Evolutionary conservation across 2,329 filamentous ascomycete genomes (phyloP).

Genomic region (Clathrospora elynae): DNA sequence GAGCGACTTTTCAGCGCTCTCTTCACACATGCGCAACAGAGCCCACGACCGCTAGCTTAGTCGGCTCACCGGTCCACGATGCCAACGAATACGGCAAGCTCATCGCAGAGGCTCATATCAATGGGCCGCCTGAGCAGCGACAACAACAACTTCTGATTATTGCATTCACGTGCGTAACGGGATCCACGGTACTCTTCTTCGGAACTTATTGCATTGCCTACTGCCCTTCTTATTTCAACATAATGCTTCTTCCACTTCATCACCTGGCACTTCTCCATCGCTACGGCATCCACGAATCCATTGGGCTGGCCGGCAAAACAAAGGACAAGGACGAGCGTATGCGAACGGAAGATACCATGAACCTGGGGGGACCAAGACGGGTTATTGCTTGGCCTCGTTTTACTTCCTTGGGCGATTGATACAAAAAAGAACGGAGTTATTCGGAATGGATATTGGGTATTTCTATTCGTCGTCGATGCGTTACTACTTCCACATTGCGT

Average conservation of each 20-base stretch:
- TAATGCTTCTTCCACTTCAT: conserved; percentile 24
- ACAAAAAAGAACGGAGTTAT: conserved; percentile 27
- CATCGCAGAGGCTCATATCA: no score
- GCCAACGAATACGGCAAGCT: no score
- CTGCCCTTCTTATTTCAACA: conserved; percentile 20
- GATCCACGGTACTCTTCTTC: conserved; percentile 27
- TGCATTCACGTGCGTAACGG: conserved; percentile 44
- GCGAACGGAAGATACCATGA: conserved; percentile 10
- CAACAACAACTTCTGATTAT: conserved; percentile 34
- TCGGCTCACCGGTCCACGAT: conserved; percentile 2
- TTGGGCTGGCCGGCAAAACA: conserved; percentile 35
- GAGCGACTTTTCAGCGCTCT: conserved; percentile 54
- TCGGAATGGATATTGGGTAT: conserved; percentile 17
- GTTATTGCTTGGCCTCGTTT: conserved; percentile 15
- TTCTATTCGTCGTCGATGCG: conserved; percentile 12
- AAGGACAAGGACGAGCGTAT: conserved; percentile 24
- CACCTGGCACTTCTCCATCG: conserved; percentile 18
- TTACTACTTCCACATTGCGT: conserved; percentile 22
- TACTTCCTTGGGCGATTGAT: conserved; percentile 15
- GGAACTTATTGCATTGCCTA: conserved; percentile 24
- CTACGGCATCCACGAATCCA: conserved; percentile 27
- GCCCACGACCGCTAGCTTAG: conserved; percentile 49
- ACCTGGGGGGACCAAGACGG: conserved; percentile 4
- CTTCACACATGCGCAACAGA: conserved; percentile 54
- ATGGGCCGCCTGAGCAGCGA: conserved; percentile 21